These are phyloP conservation scores for Ormosia emarginata DNA, from an alignment of 306 rosid species.

Conservation along the genomic window DNA sequence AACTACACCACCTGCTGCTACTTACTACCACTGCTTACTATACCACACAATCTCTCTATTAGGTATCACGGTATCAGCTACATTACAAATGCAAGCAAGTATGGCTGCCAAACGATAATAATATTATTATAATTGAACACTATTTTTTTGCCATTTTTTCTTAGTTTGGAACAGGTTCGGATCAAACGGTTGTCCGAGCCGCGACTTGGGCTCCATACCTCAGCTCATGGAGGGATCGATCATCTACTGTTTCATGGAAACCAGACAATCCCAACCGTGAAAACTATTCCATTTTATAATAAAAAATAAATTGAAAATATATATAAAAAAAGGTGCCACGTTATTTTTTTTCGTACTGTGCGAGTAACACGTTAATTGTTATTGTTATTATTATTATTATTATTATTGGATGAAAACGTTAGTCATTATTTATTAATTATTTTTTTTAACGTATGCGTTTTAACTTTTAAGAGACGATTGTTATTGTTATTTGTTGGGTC, in stretches of 20 bases:
- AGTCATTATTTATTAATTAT: background rate
- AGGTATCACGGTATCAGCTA: background rate
- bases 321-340: background rate
- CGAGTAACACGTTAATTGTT: background rate
- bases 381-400: background rate
- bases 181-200: constrained; percentile 82
- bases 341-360: background rate
- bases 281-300: too few species aligned
- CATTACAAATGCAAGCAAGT: background rate
- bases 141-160: background rate
- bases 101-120: background rate
- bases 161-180: constrained; percentile 35
- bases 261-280: too few species aligned
- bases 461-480: background rate
- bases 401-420: background rate
- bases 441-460: background rate
- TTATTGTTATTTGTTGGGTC: background rate
- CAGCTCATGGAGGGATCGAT: constrained; percentile 7
- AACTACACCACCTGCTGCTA: background rate
- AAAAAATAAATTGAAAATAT: too few species aligned
- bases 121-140: background rate
- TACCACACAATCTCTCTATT: background rate
- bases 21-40: background rate
- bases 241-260: too few species aligned
- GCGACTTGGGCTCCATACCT: constrained; percentile 35